A percentile compares a stretch with the other conserved stretches of the same genome.
Conservation (phyloP, 2,329 filamentous ascomycete species). For the Cytospora piceicola region DNA sequence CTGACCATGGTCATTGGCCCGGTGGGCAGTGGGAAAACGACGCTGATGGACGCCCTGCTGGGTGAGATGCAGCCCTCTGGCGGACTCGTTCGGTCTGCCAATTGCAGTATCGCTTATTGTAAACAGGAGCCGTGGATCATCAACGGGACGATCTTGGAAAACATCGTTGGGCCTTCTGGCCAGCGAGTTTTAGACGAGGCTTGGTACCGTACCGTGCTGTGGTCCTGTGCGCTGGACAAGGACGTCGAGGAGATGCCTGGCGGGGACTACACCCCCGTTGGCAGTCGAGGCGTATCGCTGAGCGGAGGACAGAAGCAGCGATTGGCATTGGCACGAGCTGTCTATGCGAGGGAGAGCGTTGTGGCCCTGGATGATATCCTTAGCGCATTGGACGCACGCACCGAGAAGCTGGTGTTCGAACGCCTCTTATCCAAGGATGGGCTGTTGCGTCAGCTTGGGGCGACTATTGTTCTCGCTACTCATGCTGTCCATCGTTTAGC, state of each 20-base stretch:
- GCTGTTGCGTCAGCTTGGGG: background rate
- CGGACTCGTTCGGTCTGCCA: too few species aligned
- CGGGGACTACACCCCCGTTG: constrained; percentile 30
- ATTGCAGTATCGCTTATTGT: too few species aligned
- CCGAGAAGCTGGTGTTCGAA: background rate
- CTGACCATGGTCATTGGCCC: too few species aligned
- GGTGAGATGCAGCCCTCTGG: too few species aligned
- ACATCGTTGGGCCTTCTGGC: too few species aligned
- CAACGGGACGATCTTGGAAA: too few species aligned
- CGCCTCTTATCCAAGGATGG: background rate
- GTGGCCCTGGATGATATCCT: constrained; percentile 25
- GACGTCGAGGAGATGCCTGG: background rate
- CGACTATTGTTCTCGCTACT: background rate
- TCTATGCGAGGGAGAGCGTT: constrained; percentile 8
- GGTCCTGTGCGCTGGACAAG: background rate
- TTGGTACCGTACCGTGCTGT: too few species aligned
- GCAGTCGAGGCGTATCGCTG: constrained; percentile 31
- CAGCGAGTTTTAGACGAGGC: too few species aligned
- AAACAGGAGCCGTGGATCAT: too few species aligned
- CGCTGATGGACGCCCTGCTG: too few species aligned
- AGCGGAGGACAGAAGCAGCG: constrained; percentile 34
- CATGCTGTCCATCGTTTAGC: background rate
- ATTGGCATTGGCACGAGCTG: constrained; percentile 27
- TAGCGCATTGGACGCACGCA: background rate
- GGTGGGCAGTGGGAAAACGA: too few species aligned